A percentile compares a stretch with the other conserved stretches of the same genome.
Evolutionary conservation across 2,329 filamentous ascomycete genomes (phyloP).

Genomic region (Rutstroemia sp.): DNA sequence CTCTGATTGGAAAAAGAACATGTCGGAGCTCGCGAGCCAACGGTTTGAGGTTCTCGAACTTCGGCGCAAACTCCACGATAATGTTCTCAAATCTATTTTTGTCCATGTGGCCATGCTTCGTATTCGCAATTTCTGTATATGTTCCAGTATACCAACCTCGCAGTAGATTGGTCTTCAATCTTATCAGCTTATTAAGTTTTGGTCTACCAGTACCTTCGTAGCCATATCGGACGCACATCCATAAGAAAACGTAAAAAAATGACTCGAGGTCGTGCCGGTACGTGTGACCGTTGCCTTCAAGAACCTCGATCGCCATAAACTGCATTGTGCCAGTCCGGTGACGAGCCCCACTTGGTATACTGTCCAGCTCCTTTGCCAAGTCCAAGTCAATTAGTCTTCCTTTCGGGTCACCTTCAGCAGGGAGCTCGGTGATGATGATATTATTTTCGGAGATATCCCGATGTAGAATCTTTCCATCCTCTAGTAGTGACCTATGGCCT

Average conservation of each 20-base stretch:
- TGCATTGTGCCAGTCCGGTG: slow-evolving; percentile 29
- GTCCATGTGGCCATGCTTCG: slow-evolving; percentile 17
- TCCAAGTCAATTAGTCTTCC: slow-evolving; percentile 26
- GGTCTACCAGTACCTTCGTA: background rate
- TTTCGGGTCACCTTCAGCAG: slow-evolving; percentile 7
- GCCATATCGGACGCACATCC: slow-evolving; percentile 6
- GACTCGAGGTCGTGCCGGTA: slow-evolving; percentile 30
- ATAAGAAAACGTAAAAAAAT: slow-evolving; percentile 26
- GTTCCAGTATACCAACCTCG: slow-evolving; percentile 24
- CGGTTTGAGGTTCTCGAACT: slow-evolving; percentile 21
- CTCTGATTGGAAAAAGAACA: slow-evolving; percentile 19
- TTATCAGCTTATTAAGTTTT: slow-evolving; percentile 13
- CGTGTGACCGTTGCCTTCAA: slow-evolving; percentile 28
- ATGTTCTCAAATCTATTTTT: slow-evolving; percentile 21
- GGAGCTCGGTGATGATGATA: slow-evolving; percentile 29
- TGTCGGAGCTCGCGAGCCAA: slow-evolving; percentile 11
- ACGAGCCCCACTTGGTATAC: slow-evolving; percentile 19
- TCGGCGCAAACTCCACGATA: slow-evolving; percentile 22
- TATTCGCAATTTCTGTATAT: slow-evolving; percentile 22
- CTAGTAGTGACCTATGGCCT: slow-evolving; percentile 31
- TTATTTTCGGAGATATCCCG: slow-evolving; percentile 32
- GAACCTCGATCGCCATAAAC: slow-evolving; percentile 34
- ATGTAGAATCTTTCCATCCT: slow-evolving; percentile 31
- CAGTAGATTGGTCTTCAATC: slow-evolving; percentile 10
- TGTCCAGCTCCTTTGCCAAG: slow-evolving; percentile 25